Evolutionary conservation across 2,329 filamentous ascomycete species (phyloP).

Genomic region (Plenodomus tracheiphilus): DNA sequence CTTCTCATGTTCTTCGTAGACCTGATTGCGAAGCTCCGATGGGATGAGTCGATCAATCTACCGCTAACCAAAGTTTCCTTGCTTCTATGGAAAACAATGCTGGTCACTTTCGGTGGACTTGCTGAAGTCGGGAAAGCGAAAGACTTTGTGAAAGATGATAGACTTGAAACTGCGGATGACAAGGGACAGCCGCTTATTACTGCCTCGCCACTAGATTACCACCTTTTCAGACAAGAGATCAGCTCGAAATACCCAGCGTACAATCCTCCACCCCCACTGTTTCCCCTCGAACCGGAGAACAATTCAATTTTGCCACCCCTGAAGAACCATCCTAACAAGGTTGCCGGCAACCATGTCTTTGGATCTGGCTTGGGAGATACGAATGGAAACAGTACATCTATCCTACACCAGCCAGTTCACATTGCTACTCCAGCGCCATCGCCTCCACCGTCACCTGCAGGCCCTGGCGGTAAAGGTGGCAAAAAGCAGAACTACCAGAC

Average conservation of each 20-base stretch:
- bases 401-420: conserved; percentile 93
- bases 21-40: conserved; percentile 55
- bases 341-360: conserved; percentile 55
- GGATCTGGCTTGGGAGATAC: conserved; percentile 55
- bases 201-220: conserved; percentile 93
- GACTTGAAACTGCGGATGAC: conserved; percentile 57
- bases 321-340: conserved; percentile 68
- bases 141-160: conserved; percentile 64
- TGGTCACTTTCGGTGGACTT: conserved; percentile 82
- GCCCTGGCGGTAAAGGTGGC: conserved; percentile 79
- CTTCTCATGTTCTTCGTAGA: conserved; percentile 74
- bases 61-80: conserved; percentile 65
- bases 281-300: conserved; percentile 87
- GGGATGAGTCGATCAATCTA: conserved; percentile 63
- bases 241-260: conserved; percentile 98
- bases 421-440: conserved; percentile 98
- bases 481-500: conserved; percentile 99
- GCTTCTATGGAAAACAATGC: conserved; percentile 87
- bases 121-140: conserved; percentile 75
- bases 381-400: conserved; percentile 62
- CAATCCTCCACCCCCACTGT: conserved; percentile 78
- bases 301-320: conserved; percentile 87
- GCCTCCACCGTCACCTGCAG: conserved; percentile 88
- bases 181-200: conserved; percentile 80
- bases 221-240: conserved; percentile 94